Evolutionary conservation across 2,329 filamentous ascomycete genomes (phyloP).

Genomic region (Colletotrichum sp.): DNA sequence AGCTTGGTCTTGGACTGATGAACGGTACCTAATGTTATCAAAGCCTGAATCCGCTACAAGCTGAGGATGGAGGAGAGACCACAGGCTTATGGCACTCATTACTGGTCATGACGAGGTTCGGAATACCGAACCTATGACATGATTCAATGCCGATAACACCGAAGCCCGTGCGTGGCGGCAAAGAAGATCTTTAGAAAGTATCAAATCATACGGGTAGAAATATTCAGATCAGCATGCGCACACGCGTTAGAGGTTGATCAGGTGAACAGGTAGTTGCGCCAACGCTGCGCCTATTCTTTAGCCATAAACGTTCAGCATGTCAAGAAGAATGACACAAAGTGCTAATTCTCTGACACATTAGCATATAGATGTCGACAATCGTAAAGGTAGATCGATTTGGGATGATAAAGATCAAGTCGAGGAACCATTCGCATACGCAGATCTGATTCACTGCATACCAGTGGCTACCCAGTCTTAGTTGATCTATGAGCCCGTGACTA

Average conservation of each 20-base stretch:
- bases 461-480: too few species aligned
- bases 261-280: too few species aligned
- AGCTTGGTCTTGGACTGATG: too few species aligned
- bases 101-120: not conserved
- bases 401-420: not conserved
- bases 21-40: too few species aligned
- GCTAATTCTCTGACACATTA: too few species aligned
- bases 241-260: not conserved
- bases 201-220: not conserved
- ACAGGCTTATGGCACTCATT: not conserved
- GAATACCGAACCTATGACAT: not conserved
- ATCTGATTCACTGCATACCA: too few species aligned
- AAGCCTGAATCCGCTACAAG: not conserved
- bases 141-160: not conserved
- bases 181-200: too few species aligned
- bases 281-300: too few species aligned
- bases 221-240: not conserved
- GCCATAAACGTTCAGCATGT: too few species aligned
- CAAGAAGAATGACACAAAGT: not conserved
- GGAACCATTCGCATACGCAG: too few species aligned
- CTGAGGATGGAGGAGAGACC: not conserved
- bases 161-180: not conserved
- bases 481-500: not conserved
- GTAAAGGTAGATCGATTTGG: too few species aligned
- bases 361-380: not conserved